These are phyloP conservation scores for Groenewaldozyma sp. DNA, from an alignment of 1,139 yeast species.

Conservation along the genomic window DNA sequence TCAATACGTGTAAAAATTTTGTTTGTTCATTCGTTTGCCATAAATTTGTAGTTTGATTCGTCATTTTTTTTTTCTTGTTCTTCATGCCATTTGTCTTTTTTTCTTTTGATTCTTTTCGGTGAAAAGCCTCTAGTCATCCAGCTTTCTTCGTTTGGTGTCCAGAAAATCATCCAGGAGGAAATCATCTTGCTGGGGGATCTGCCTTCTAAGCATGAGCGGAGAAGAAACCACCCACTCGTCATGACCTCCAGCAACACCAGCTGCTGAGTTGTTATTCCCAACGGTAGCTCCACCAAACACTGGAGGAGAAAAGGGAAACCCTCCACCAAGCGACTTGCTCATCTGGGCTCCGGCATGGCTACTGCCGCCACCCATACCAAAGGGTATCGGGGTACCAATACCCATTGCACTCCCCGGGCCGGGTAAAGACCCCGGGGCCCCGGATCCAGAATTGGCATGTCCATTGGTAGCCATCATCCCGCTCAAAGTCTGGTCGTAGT, in stretches of 20 bases:
- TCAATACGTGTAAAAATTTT: too few relatives aligned
- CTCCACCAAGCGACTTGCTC: too few relatives aligned
- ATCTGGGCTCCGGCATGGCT: too few relatives aligned
- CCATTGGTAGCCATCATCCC: neutral
- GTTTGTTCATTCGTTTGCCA: neutral
- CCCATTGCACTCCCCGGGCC: too few relatives aligned
- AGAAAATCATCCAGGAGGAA: conserved; percentile 1
- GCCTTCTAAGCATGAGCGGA: conserved; percentile 1
- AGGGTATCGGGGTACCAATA: too few relatives aligned
- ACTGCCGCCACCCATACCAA: too few relatives aligned
- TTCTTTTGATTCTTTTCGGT: neutral
- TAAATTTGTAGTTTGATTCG: neutral
- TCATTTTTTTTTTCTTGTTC: too few relatives aligned
- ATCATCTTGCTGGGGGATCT: neutral
- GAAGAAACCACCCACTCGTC: conserved; percentile 1
- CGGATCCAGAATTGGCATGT: too few relatives aligned
- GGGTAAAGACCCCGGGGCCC: too few relatives aligned
- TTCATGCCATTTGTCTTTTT: neutral
- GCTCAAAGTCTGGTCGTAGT: neutral
- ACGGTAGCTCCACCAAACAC: neutral
- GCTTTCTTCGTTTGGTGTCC: neutral
- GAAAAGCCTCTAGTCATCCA: neutral
- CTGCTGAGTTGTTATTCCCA: too few relatives aligned
- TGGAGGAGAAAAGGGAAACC: neutral
- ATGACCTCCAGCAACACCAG: too few relatives aligned